Percentiles rank a stretch among this genome's conserved stretches.
phyloP scores from a whole-genome alignment of 257 asterid genomes.

The Vinca minor region DNA sequence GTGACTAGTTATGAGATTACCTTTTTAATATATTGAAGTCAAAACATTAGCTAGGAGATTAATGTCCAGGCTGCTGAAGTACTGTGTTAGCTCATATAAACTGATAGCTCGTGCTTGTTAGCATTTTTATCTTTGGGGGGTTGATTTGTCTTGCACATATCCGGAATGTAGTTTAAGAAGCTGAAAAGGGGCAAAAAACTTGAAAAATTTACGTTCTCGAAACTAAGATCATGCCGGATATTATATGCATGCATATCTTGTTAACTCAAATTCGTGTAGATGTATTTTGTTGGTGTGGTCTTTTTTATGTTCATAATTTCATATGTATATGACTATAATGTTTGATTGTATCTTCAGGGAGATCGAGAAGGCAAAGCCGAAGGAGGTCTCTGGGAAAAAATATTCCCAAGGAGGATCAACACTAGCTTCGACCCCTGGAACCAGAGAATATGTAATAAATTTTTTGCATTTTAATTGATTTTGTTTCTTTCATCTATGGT shows the following conservation, averaged over 20 bases:
- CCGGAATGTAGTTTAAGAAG: neutral
- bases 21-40: no score
- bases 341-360: conserved; percentile 34
- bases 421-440: conserved; percentile 16
- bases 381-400: conserved; percentile 57
- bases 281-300: neutral
- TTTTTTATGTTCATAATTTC: neutral
- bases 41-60: no score
- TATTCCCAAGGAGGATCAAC: conserved; percentile 45
- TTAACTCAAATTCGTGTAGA: neutral
- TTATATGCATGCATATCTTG: neutral
- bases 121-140: no score
- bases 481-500: neutral
- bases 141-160: neutral
- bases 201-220: neutral
- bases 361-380: conserved; percentile 60
- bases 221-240: neutral
- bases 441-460: neutral
- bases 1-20: no score
- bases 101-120: no score
- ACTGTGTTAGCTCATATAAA: no score
- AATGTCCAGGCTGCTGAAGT: no score
- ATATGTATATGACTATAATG: neutral
- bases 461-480: neutral
- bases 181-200: neutral